Percentiles rank a stretch among this genome's conserved stretches.
These are phyloP conservation scores for Marsdenia floribunda DNA, from an alignment of 257 asterid genomes.

Conservation along the genomic window DNA sequence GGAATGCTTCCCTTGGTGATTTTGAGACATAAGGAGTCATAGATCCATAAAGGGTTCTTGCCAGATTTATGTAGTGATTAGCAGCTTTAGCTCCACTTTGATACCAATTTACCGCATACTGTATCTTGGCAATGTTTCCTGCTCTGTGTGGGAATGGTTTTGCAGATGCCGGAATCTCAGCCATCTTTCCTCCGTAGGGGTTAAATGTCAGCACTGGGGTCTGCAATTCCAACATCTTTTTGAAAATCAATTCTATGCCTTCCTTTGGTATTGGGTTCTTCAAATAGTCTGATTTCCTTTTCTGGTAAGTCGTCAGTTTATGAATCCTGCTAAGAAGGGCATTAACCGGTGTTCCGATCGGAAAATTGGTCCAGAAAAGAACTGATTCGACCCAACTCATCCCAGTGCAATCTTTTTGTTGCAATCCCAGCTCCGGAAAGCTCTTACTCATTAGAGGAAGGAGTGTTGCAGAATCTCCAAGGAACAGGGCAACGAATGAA, in stretches of 20 bases:
- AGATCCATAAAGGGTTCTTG: slow-evolving; percentile 9
- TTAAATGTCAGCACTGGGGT: slow-evolving; percentile 11
- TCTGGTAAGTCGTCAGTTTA: slow-evolving; percentile 19
- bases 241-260: slow-evolving; percentile 37
- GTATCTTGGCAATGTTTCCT: slow-evolving; percentile 26
- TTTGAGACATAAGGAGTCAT: slow-evolving; percentile 27
- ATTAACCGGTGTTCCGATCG: slow-evolving; percentile 28
- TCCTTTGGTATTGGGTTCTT: slow-evolving; percentile 36
- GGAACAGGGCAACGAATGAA: slow-evolving; percentile 33
- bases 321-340: slow-evolving; percentile 43
- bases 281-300: slow-evolving; percentile 60
- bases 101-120: slow-evolving; percentile 21
- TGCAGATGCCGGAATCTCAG: slow-evolving; percentile 15
- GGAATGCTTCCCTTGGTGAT: slow-evolving; percentile 20
- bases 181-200: slow-evolving; percentile 31
- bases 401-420: slow-evolving; percentile 32
- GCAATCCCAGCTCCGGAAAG: slow-evolving; percentile 41
- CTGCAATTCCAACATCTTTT: slow-evolving; percentile 43
- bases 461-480: slow-evolving; percentile 38
- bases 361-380: slow-evolving; percentile 39
- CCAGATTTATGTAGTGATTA: slow-evolving; percentile 11
- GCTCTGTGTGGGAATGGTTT: slow-evolving; percentile 33
- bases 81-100: slow-evolving; percentile 12
- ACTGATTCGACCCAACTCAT: slow-evolving; percentile 58
- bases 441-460: slow-evolving; percentile 20